Evolutionary conservation across 2,329 filamentous ascomycete genomes (phyloP).

Genomic region (Aspergillus uvarum): DNA sequence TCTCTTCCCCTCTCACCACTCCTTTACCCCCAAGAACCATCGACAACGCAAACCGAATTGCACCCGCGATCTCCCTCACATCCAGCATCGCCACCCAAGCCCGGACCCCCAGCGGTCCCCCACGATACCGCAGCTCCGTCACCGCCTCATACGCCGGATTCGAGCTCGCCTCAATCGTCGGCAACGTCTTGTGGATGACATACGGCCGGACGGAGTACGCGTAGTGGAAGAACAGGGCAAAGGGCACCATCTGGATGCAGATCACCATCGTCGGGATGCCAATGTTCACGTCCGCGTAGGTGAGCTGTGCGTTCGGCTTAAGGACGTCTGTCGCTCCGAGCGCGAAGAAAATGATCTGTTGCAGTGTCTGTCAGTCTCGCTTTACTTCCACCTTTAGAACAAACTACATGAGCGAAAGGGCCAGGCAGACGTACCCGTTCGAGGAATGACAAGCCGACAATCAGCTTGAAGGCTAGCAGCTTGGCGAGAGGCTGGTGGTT

Average conservation of each 20-base stretch:
- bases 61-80: not conserved
- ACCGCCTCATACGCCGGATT: not conserved
- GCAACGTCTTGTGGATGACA: not conserved
- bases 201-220: conserved; percentile 31
- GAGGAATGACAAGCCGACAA: conserved; percentile 32
- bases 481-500: conserved; percentile 34
- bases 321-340: conserved; percentile 22
- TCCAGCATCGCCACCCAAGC: not conserved
- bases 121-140: not conserved
- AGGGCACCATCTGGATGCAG: conserved; percentile 33
- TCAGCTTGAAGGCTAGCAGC: conserved; percentile 37
- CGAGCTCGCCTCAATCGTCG: not conserved
- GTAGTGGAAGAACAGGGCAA: conserved; percentile 32
- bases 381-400: not conserved
- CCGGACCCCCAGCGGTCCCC: not conserved
- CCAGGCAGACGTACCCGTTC: conserved; percentile 26
- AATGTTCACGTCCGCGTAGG: conserved; percentile 31
- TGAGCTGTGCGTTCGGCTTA: conserved; percentile 24
- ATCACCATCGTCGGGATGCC: conserved; percentile 33
- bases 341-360: conserved; percentile 32
- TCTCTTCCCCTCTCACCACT: not conserved
- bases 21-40: not conserved
- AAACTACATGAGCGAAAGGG: conserved; percentile 9
- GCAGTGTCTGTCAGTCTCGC: not conserved
- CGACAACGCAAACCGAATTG: not conserved